A percentile compares a stretch with the other conserved stretches of the same genome.
Evolutionary conservation across 306 rosid species (phyloP).

Genomic region (Vigna mungo): DNA sequence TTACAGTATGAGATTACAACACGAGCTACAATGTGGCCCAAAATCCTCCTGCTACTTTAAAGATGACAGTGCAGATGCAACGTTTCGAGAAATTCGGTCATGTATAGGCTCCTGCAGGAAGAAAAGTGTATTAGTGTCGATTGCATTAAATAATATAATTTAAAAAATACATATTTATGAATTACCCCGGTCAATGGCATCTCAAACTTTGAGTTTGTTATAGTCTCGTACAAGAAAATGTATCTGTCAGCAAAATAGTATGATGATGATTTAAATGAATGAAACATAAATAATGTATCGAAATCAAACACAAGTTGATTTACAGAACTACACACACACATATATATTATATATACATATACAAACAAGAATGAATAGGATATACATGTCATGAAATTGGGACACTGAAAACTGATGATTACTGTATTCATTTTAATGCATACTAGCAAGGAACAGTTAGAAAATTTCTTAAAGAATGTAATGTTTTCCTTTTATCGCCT

Average conservation of each 20-base stretch:
- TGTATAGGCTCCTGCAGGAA: conserved; percentile 75
- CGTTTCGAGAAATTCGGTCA: conserved; percentile 83
- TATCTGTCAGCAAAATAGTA: conserved; percentile 63
- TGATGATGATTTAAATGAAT: conserved; percentile 17
- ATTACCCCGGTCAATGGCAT: conserved; percentile 65
- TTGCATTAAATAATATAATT: neutral
- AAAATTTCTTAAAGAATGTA: conserved; percentile 8
- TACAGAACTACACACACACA: neutral
- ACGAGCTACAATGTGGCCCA: conserved; percentile 5
- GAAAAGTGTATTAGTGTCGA: conserved; percentile 14
- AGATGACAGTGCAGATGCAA: conserved; percentile 67
- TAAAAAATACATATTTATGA: neutral
- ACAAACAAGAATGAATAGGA: conserved; percentile 14
- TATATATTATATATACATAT: too few relatives aligned
- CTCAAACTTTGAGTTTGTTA: conserved; percentile 80
- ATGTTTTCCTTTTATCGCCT: neutral
- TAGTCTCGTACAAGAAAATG: conserved; percentile 88
- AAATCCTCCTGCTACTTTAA: conserved; percentile 48
- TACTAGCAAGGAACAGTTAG: neutral
- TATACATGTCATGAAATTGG: neutral
- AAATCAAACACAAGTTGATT: conserved; percentile 16
- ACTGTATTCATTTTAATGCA: conserved; percentile 1
- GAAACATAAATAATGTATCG: neutral
- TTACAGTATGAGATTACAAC: conserved; percentile 16
- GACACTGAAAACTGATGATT: conserved; percentile 12